These are phyloP conservation scores for Salix brachista DNA, from an alignment of 345 rosid species.

Conservation along the genomic window DNA sequence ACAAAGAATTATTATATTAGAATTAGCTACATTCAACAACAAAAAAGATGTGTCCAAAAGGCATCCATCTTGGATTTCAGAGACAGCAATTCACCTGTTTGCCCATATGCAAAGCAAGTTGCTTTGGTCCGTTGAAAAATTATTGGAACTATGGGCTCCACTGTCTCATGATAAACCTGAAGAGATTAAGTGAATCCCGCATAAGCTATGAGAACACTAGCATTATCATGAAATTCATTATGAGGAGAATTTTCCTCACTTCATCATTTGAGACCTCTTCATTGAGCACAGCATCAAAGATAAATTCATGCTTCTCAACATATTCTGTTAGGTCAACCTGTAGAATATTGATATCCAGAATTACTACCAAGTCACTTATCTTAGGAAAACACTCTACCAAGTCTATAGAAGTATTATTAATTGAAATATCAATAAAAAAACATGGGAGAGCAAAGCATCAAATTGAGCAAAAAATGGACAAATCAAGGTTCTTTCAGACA, in stretches of 20 bases:
- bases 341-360: constrained; percentile 17
- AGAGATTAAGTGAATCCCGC: constrained; percentile 14
- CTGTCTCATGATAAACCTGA: constrained; percentile 87
- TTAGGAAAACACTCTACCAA: neutral
- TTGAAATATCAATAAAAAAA: neutral
- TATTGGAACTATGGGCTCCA: constrained; percentile 93
- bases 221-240: neutral
- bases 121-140: constrained; percentile 92
- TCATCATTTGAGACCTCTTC: constrained; percentile 99
- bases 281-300: constrained; percentile 88
- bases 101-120: constrained; percentile 98
- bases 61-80: neutral
- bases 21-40: neutral
- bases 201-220: constrained; percentile 8
- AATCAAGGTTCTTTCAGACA: neutral
- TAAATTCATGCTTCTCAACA: constrained; percentile 88
- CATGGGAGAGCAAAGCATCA: neutral
- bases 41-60: neutral
- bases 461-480: neutral
- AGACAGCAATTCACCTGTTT: constrained; percentile 59
- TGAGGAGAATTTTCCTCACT: constrained; percentile 38
- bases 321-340: constrained; percentile 97
- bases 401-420: neutral
- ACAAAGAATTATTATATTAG: neutral
- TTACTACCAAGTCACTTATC: neutral